Percentiles rank a stretch among this genome's conserved stretches.
Evolutionary conservation across 2,329 filamentous ascomycete species (phyloP).

Genomic region (Parasarocladium wereldwijsianum): DNA sequence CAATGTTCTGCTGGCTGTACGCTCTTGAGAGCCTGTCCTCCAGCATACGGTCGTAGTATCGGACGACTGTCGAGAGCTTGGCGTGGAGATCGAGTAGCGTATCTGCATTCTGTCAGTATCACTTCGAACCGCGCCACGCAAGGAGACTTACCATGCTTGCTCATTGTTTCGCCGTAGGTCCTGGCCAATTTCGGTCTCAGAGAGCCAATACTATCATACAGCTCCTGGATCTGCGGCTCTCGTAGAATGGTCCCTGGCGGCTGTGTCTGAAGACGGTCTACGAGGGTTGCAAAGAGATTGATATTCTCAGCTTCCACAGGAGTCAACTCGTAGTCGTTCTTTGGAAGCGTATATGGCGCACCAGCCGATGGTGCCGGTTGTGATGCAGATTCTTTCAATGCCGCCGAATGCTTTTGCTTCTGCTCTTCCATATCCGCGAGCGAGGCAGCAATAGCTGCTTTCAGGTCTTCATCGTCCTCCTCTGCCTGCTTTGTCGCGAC

Average conservation of each 20-base stretch:
- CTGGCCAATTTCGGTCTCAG: constrained; percentile 84
- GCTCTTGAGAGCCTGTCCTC: constrained; percentile 89
- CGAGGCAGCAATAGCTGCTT: constrained; percentile 89
- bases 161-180: constrained; percentile 98
- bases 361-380: constrained; percentile 24
- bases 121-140: background rate
- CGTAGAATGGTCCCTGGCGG: constrained; percentile 90
- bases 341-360: constrained; percentile 42
- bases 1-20: constrained; percentile 66
- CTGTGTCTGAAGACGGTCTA: constrained; percentile 88
- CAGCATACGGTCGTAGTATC: constrained; percentile 96
- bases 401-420: constrained; percentile 77
- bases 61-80: constrained; percentile 88
- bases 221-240: constrained; percentile 93
- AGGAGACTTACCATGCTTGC: constrained; percentile 68
- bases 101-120: constrained; percentile 36
- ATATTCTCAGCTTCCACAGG: constrained; percentile 95
- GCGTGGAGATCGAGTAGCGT: constrained; percentile 86
- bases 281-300: constrained; percentile 84
- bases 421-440: constrained; percentile 96
- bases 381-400: constrained; percentile 64
- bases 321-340: constrained; percentile 89
- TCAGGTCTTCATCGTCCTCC: constrained; percentile 84
- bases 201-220: constrained; percentile 94
- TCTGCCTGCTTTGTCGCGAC: constrained; percentile 39